Percentiles rank a stretch among this genome's conserved stretches.
Conservation (phyloP, 2,329 filamentous ascomycete species). For the Rhexocercosporidium sp. region DNA sequence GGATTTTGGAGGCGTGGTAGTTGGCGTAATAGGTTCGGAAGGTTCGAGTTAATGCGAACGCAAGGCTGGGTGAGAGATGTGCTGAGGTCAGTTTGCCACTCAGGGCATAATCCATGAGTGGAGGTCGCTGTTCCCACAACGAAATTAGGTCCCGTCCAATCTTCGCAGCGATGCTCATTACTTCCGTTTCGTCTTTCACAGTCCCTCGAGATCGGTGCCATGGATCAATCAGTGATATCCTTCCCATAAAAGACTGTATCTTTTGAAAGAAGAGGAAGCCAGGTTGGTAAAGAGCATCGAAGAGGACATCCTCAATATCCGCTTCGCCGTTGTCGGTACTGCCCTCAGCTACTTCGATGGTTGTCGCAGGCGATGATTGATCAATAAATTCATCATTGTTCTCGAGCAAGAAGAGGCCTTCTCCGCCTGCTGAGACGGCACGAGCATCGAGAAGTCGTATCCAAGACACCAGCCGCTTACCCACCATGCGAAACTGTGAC, state of each 20-base stretch:
- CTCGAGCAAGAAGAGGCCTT: conserved; percentile 57
- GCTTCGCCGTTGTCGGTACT: conserved; percentile 36
- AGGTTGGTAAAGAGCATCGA: conserved; percentile 60
- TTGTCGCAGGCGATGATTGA: conserved; percentile 50
- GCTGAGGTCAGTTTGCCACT: conserved; percentile 55
- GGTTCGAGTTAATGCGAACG: conserved; percentile 55
- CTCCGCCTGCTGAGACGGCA: conserved; percentile 60
- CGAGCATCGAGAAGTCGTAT: conserved; percentile 59
- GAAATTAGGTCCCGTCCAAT: conserved; percentile 57
- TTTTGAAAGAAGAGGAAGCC: conserved; percentile 63
- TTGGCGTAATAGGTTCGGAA: conserved; percentile 62
- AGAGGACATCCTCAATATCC: conserved; percentile 53
- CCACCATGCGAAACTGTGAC: conserved; percentile 45
- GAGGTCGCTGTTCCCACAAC: conserved; percentile 56
- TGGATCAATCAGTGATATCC: conserved; percentile 60
- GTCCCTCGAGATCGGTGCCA: conserved; percentile 61
- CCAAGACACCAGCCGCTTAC: conserved; percentile 58
- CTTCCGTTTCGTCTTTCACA: conserved; percentile 62
- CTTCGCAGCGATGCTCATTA: conserved; percentile 57
- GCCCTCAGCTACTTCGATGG: conserved; percentile 38
- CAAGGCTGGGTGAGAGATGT: conserved; percentile 54
- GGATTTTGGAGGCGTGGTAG: conserved; percentile 60
- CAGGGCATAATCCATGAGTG: conserved; percentile 61
- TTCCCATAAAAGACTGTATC: conserved; percentile 61
- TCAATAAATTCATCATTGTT: conserved; percentile 52